These are phyloP conservation scores for Zymoseptoria ardabiliae DNA, from an alignment of 2,329 filamentous ascomycete genomes.

Conservation along the genomic window DNA sequence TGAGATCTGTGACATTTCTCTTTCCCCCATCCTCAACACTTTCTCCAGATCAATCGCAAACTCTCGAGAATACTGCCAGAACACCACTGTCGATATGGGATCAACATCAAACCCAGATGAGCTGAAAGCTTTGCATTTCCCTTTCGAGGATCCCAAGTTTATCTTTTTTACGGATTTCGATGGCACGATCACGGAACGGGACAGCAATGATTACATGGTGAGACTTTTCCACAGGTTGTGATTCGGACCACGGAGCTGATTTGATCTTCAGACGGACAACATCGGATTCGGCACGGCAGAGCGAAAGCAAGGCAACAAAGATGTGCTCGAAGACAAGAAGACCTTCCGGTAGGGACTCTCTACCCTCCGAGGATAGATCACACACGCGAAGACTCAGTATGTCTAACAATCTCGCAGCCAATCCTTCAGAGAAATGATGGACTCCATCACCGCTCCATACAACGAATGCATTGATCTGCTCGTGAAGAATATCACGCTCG, in stretches of 20 bases:
- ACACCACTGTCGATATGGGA: slow-evolving; percentile 7
- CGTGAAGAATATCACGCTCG: slow-evolving; percentile 74
- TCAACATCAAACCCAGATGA: slow-evolving; percentile 18
- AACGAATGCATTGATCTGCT: slow-evolving; percentile 73
- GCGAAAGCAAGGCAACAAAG: slow-evolving; percentile 65
- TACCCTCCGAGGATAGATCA: background rate
- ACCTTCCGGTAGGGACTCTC: slow-evolving; percentile 55
- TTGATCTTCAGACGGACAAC: slow-evolving; percentile 66
- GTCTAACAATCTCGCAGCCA: slow-evolving; percentile 43
- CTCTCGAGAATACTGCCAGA: background rate
- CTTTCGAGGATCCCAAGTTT: slow-evolving; percentile 61
- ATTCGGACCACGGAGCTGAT: background rate
- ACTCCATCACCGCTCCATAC: slow-evolving; percentile 74
- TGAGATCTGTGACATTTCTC: background rate
- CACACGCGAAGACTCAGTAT: background rate
- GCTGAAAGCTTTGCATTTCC: slow-evolving; percentile 40
- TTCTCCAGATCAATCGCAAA: background rate
- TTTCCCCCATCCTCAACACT: background rate
- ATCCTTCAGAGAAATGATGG: slow-evolving; percentile 85
- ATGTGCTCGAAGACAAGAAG: slow-evolving; percentile 63
- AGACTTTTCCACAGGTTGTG: slow-evolving; percentile 1
- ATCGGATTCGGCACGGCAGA: slow-evolving; percentile 71
- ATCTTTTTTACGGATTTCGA: slow-evolving; percentile 99
- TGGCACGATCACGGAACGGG: slow-evolving; percentile 78
- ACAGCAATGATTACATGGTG: slow-evolving; percentile 63